Percentiles rank a stretch among this genome's conserved stretches.
Evolutionary conservation across 345 rosid species (phyloP).

Genomic region (Heritiera fomes): DNA sequence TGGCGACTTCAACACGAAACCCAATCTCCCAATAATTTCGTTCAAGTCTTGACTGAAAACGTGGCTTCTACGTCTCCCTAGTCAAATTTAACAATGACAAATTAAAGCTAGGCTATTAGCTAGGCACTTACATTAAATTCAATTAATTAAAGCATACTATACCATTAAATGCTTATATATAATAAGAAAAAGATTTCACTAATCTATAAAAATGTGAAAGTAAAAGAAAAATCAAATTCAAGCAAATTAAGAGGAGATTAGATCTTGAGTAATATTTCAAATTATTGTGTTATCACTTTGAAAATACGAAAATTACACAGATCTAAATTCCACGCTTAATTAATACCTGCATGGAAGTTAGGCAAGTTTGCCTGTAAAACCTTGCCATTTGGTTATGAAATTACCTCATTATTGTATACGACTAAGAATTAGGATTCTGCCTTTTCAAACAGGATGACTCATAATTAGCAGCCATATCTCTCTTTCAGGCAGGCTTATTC

Average conservation of each 20-base stretch:
- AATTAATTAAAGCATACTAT: not conserved
- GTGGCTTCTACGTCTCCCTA: slow-evolving; percentile 12
- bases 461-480: not conserved
- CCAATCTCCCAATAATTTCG: slow-evolving; percentile 11
- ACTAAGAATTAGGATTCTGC: too few species aligned
- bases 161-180: too few species aligned
- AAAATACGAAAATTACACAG: too few species aligned
- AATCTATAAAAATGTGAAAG: too few species aligned
- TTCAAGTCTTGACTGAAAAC: not conserved
- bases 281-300: too few species aligned
- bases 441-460: not conserved
- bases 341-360: not conserved
- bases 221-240: too few species aligned
- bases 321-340: too few species aligned
- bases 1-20: slow-evolving; percentile 15
- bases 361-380: not conserved
- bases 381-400: not conserved
- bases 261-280: too few species aligned
- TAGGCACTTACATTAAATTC: not conserved
- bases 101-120: not conserved
- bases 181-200: too few species aligned
- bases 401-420: not conserved
- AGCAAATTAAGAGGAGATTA: too few species aligned
- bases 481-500: not conserved
- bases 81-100: not conserved